A percentile compares a stretch with the other conserved stretches of the same genome.
phyloP scores from a whole-genome alignment of 495 filamentous ascomycete species.

The Neurospora pannonica region DNA sequence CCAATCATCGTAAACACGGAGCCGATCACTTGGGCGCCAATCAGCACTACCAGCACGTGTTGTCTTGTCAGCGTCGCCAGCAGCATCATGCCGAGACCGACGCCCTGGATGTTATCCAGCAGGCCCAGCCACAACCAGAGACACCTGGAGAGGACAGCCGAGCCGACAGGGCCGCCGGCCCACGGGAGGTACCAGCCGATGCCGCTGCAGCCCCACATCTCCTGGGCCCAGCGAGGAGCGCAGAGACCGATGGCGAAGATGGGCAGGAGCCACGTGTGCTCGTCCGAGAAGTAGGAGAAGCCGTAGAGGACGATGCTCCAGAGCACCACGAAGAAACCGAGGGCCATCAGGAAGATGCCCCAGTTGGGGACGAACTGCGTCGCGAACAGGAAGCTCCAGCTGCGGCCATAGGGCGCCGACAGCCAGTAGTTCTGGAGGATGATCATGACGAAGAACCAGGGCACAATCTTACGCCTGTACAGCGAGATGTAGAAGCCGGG shows the following conservation, averaged over 20 bases:
- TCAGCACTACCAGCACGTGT: constrained; percentile 47
- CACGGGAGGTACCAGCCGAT: constrained; percentile 54
- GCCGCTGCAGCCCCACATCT: constrained; percentile 51
- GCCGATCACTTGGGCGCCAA: constrained; percentile 49
- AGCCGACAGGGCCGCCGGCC: constrained; percentile 38
- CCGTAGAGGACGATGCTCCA: constrained; percentile 42
- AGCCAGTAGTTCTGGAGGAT: constrained; percentile 62
- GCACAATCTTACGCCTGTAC: constrained; percentile 48
- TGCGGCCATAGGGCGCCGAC: constrained; percentile 50
- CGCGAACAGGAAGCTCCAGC: constrained; percentile 52
- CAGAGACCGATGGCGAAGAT: constrained; percentile 58
- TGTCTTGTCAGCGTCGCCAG: constrained; percentile 52
- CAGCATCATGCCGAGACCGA: constrained; percentile 56
- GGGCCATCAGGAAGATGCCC: constrained; percentile 41
- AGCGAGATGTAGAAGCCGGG: constrained; percentile 51
- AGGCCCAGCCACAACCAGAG: constrained; percentile 61
- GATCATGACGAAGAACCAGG: constrained; percentile 53
- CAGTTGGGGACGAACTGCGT: constrained; percentile 43
- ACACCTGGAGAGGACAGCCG: constrained; percentile 42
- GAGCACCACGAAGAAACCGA: constrained; percentile 50
- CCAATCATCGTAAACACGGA: constrained; percentile 47
- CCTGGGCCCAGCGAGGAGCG: constrained; percentile 56
- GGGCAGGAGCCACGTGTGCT: constrained; percentile 55
- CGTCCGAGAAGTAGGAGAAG: constrained; percentile 41
- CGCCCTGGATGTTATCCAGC: constrained; percentile 52